These are phyloP conservation scores for Sphaerulina vaccinii DNA, from an alignment of 2,329 filamentous ascomycete species.

Conservation along the genomic window DNA sequence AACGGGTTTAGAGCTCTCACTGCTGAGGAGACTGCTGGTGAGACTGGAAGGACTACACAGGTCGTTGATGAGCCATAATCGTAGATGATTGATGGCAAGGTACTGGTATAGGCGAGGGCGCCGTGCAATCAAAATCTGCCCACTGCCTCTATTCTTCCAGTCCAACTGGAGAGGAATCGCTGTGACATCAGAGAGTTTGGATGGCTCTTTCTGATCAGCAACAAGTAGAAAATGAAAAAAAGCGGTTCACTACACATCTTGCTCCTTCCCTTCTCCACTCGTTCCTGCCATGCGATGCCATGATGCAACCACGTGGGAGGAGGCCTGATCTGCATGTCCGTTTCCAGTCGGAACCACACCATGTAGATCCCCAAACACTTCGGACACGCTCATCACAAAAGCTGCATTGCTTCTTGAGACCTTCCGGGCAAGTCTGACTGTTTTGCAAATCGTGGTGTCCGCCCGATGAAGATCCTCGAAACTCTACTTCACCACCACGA, in stretches of 20 bases:
- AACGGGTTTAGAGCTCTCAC: slow-evolving; percentile 65
- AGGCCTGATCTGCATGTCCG: not conserved
- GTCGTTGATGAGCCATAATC: slow-evolving; percentile 39
- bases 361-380: too few species aligned
- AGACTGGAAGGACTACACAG: slow-evolving; percentile 34
- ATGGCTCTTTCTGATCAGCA: too few species aligned
- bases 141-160: too few species aligned
- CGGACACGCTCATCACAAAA: not conserved
- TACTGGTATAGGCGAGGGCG: not conserved
- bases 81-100: slow-evolving; percentile 2
- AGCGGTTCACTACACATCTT: not conserved
- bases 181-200: too few species aligned
- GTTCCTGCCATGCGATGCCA: not conserved
- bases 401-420: not conserved
- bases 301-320: not conserved
- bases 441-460: not conserved
- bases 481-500: not conserved
- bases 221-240: too few species aligned
- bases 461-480: not conserved
- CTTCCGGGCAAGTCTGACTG: not conserved
- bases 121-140: too few species aligned
- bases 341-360: too few species aligned
- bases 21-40: slow-evolving; percentile 29
- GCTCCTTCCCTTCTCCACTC: not conserved
- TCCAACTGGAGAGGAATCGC: too few species aligned